Evolutionary conservation across 306 rosid genomes (phyloP).

Genomic region (Rosa chinensis): DNA sequence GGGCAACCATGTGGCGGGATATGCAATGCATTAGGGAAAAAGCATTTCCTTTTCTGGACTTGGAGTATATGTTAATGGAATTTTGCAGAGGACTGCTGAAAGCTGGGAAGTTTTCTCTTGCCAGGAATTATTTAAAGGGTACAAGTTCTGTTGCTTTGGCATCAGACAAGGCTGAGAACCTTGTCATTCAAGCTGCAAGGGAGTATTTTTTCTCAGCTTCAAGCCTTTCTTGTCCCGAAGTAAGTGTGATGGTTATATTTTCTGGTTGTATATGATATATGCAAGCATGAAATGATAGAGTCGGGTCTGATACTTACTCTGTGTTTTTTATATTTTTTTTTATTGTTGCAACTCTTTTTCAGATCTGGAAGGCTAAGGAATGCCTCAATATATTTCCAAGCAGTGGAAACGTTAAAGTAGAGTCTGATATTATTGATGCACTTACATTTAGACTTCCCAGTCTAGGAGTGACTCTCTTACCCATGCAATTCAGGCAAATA

Average conservation of each 20-base stretch:
- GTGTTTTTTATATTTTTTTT: neutral
- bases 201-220: conserved; percentile 97
- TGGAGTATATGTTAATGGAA: conserved; percentile 84
- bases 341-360: conserved; percentile 38
- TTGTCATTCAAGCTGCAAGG: conserved; percentile 97
- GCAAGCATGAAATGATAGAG: neutral
- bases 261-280: conserved; percentile 17
- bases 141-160: conserved; percentile 89
- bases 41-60: conserved; percentile 85
- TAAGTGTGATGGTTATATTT: conserved; percentile 48
- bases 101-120: conserved; percentile 98
- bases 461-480: conserved; percentile 94
- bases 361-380: conserved; percentile 98
- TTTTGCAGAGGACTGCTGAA: conserved; percentile 94
- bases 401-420: conserved; percentile 67
- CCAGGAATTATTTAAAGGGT: conserved; percentile 91
- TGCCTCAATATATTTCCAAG: conserved; percentile 78
- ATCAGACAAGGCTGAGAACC: conserved; percentile 90
- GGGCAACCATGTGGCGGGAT: conserved; percentile 99
- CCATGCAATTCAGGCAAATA: conserved; percentile 94
- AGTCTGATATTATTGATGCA: conserved; percentile 84
- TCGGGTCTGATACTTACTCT: neutral
- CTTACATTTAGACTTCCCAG: conserved; percentile 82
- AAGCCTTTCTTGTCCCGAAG: conserved; percentile 89
- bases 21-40: conserved; percentile 86